Evolutionary conservation across 805 yeast genomes (phyloP), one percentile per base, ranked within the genome.

Genomic region (Sugiyamaella floridensis): DNA sequence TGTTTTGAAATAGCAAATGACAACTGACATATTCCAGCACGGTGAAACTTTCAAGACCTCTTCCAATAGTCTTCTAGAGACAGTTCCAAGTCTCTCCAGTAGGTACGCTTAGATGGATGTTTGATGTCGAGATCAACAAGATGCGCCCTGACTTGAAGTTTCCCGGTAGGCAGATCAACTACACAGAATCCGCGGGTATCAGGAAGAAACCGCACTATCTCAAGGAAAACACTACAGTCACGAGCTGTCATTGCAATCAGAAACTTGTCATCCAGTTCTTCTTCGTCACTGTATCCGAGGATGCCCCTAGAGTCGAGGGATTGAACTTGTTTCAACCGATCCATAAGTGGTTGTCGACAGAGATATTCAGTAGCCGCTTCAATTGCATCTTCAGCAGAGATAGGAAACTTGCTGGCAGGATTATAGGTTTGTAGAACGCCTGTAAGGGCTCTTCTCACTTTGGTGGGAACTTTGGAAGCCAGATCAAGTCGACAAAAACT

Each of bases 51-150:
- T 15, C 16, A 37, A n/a, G 41, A 4, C 16, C 22, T 10, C 14
- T 22, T 22, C 46, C 51, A 54, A 20, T 32, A 44, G 16, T 42
- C 22, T 22, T 41, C 49, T 8, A 65, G 54, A 8, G 54, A 59
- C 40, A 59, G 54, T 60, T 80, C 83, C 6, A 72, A 64, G 5
- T 63, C 63, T 34, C 66, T 59, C 85, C 85, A 81, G 60, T 78
- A 76, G 43, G 64, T 65, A 55, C 69, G 71, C 54, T 76, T 77
- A 45, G 64, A 52, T n/a, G 66, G 68, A 3, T 69, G 65, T 60
- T 80, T 80, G 49, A 75, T 67, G 60, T 80, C 85, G 47, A 80
- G 65, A 60, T 80, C 85, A 52, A 76, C 78, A 16, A 80, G 63
- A 55, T 69, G 69, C 34, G 76, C 68, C 9, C 74, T 63, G 15